These are phyloP conservation scores for Jackrogersella minutella DNA, from an alignment of 495 filamentous ascomycete species.

Conservation along the genomic window DNA sequence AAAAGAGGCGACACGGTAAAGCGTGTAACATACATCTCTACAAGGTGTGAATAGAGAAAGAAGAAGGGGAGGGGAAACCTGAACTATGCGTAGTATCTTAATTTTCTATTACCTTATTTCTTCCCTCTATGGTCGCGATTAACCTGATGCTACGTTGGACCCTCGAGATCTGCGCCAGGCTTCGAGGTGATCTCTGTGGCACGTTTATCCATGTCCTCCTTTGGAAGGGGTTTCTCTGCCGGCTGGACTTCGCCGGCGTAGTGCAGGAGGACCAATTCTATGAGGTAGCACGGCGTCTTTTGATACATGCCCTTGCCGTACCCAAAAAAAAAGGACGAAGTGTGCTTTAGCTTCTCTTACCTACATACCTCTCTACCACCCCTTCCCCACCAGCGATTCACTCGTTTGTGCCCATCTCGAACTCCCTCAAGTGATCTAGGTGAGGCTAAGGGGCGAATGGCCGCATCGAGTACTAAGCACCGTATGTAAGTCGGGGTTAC, in stretches of 20 bases:
- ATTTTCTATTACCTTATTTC: conserved; percentile 24
- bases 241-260: not conserved
- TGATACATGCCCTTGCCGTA: conserved; percentile 7
- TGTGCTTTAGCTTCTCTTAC: too few relatives aligned
- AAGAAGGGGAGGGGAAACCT: not conserved
- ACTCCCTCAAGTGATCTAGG: conserved; percentile 4
- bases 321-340: not conserved
- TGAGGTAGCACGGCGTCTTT: not conserved
- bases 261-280: not conserved
- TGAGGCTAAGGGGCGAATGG: conserved; percentile 1
- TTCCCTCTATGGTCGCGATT: conserved; percentile 14
- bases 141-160: conserved; percentile 23
- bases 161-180: conserved; percentile 34
- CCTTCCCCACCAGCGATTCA: not conserved
- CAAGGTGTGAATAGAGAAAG: not conserved
- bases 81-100: conserved; percentile 12
- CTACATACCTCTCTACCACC: too few relatives aligned
- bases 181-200: conserved; percentile 35
- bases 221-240: not conserved
- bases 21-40: conserved; percentile 20
- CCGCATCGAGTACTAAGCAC: conserved; percentile 6
- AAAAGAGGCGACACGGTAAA: conserved; percentile 14
- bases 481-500: conserved; percentile 13
- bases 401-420: conserved; percentile 1
- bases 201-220: conserved; percentile 19